These are phyloP conservation scores for Trapa bicornis DNA, from an alignment of 345 rosid genomes.

Conservation along the genomic window DNA sequence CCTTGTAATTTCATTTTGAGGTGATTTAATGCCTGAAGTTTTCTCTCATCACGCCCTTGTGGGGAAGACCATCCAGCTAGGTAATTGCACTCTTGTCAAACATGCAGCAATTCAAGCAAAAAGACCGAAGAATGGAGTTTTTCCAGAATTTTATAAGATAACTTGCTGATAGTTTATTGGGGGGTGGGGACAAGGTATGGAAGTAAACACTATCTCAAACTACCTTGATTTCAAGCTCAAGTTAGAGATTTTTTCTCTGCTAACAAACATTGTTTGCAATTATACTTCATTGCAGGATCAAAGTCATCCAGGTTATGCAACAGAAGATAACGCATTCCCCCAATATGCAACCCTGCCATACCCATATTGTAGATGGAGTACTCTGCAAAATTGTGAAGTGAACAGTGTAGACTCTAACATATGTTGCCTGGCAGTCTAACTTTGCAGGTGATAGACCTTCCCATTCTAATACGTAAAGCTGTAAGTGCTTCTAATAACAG, in stretches of 20 bases:
- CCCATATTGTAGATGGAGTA: conserved; percentile 44
- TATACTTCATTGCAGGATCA: conserved; percentile 73
- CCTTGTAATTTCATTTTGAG: conserved; percentile 39
- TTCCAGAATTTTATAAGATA: not conserved
- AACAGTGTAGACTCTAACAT: conserved; percentile 19
- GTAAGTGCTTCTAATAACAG: conserved; percentile 59
- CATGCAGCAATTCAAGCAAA: conserved; percentile 22
- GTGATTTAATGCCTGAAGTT: conserved; percentile 24
- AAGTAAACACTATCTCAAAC: not conserved
- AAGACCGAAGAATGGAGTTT: not conserved
- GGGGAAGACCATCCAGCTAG: conserved; percentile 49
- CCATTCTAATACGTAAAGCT: conserved; percentile 75
- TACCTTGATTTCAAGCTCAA: conserved; percentile 71
- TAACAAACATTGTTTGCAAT: conserved; percentile 39
- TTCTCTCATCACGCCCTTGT: conserved; percentile 31
- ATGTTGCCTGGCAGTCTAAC: conserved; percentile 32
- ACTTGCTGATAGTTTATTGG: not conserved
- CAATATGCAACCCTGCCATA: conserved; percentile 59
- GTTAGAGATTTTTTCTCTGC: conserved; percentile 44
- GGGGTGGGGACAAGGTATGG: no score
- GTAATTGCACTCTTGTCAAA: conserved; percentile 64
- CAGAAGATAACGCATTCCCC: conserved; percentile 62
- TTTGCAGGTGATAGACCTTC: conserved; percentile 76
- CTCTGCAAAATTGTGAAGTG: conserved; percentile 13
- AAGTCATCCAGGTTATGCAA: conserved; percentile 48